Evolutionary conservation across 2,329 filamentous ascomycete species (phyloP).

Genomic region (Colletotrichum tropicicola): DNA sequence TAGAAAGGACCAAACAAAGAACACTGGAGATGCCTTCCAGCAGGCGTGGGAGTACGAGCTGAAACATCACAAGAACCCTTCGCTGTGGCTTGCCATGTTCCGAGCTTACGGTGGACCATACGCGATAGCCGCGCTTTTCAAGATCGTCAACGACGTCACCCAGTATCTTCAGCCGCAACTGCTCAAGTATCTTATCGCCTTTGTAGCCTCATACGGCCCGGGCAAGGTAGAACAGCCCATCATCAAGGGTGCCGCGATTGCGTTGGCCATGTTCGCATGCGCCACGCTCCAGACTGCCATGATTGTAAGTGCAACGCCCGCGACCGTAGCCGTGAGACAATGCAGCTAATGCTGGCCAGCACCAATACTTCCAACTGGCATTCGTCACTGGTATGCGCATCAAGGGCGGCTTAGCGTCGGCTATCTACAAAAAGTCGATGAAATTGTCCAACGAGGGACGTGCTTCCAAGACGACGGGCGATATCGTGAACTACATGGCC

Average conservation of each 20-base stretch:
- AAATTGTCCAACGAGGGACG: slow-evolving; percentile 93
- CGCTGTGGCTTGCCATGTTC: slow-evolving; percentile 87
- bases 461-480: slow-evolving; percentile 88
- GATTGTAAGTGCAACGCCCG: slow-evolving; percentile 56
- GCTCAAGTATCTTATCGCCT: slow-evolving; percentile 82
- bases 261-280: slow-evolving; percentile 89
- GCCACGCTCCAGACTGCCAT: slow-evolving; percentile 88
- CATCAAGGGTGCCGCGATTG: slow-evolving; percentile 86
- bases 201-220: slow-evolving; percentile 76
- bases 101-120: slow-evolving; percentile 88
- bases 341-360: slow-evolving; percentile 45
- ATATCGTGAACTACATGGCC: slow-evolving; percentile 99
- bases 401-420: slow-evolving; percentile 87
- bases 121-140: slow-evolving; percentile 82
- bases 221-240: slow-evolving; percentile 72
- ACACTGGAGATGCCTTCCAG: slow-evolving; percentile 76
- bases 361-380: slow-evolving; percentile 96
- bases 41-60: slow-evolving; percentile 81
- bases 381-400: slow-evolving; percentile 98
- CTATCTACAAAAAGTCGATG: slow-evolving; percentile 93
- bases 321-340: not conserved
- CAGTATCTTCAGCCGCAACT: slow-evolving; percentile 94
- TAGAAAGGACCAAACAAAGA: slow-evolving; percentile 79
- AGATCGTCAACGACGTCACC: slow-evolving; percentile 85
- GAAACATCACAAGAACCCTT: slow-evolving; percentile 74